Percentiles rank a stretch among this genome's conserved stretches.
phyloP scores from a whole-genome alignment of 2,329 filamentous ascomycete genomes.

The Cordyceps farinosa region DNA sequence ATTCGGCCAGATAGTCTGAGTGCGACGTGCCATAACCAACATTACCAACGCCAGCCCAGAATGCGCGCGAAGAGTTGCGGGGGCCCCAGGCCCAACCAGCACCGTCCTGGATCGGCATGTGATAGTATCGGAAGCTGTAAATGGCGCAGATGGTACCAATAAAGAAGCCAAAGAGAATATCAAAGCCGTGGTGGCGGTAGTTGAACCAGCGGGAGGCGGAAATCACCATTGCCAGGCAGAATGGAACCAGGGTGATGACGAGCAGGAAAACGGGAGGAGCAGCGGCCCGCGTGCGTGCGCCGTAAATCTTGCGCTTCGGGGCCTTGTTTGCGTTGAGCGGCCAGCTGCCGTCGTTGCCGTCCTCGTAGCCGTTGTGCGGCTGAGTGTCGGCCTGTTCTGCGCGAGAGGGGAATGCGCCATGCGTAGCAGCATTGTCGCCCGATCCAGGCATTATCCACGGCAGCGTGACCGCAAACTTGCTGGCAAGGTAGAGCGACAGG shows the following conservation, averaged over 20 bases:
- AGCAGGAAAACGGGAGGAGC: slow-evolving; percentile 79
- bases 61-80: slow-evolving; percentile 67
- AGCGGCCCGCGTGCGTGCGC: slow-evolving; percentile 65
- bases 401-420: slow-evolving; percentile 74
- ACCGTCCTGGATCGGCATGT: slow-evolving; percentile 69
- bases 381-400: slow-evolving; percentile 35
- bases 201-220: slow-evolving; percentile 83
- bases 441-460: slow-evolving; percentile 59
- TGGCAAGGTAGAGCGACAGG: slow-evolving; percentile 80
- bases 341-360: slow-evolving; percentile 27
- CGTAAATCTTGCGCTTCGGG: slow-evolving; percentile 33
- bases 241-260: slow-evolving; percentile 64
- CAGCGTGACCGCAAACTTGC: slow-evolving; percentile 72
- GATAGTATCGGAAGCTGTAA: slow-evolving; percentile 80
- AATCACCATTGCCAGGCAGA: slow-evolving; percentile 75
- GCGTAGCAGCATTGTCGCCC: slow-evolving; percentile 41
- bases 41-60: slow-evolving; percentile 70
- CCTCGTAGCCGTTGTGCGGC: slow-evolving; percentile 34
- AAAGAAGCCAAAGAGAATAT: slow-evolving; percentile 79
- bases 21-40: slow-evolving; percentile 50
- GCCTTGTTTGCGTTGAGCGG: slow-evolving; percentile 27
- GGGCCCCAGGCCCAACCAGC: slow-evolving; percentile 90
- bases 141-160: slow-evolving; percentile 70
- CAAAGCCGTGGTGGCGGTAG: slow-evolving; percentile 88
- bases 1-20: slow-evolving; percentile 25